Conservation (phyloP, 306 rosid species). For the Malus orientalis region DNA sequence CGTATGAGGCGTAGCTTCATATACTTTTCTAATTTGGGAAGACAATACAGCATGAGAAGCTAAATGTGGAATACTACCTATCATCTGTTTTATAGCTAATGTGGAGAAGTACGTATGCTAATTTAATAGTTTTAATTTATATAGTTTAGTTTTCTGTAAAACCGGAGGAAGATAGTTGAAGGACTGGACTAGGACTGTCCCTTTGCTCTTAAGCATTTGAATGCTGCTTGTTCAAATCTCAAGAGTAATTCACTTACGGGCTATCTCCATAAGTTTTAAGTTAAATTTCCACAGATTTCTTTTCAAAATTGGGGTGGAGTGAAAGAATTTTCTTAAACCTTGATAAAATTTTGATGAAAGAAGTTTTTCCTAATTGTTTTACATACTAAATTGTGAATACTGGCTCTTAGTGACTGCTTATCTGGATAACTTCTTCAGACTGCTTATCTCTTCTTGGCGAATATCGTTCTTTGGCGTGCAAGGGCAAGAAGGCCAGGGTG, state of each 20-base stretch:
- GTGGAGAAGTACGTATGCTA: not conserved
- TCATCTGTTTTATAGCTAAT: not conserved
- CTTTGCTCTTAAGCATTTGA: not conserved
- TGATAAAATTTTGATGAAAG: not conserved
- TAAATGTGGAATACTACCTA: not conserved
- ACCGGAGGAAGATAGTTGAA: not conserved
- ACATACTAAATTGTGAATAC: not conserved
- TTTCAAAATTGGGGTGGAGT: not conserved
- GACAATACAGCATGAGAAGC: not conserved
- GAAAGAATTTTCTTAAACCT: not conserved
- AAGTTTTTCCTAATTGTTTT: not conserved
- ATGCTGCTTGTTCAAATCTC: not conserved
- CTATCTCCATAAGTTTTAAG: not conserved
- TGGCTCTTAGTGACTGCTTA: not conserved
- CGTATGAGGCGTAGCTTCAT: not conserved
- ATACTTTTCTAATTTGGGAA: not conserved
- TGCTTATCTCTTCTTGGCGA: not conserved
- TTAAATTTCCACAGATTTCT: not conserved
- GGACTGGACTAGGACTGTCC: not conserved
- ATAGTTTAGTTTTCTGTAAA: not conserved
- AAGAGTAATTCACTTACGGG: not conserved
- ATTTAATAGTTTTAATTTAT: not conserved
- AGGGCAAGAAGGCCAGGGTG: not conserved
- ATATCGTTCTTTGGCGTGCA: not conserved
- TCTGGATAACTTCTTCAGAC: too few relatives aligned